A percentile compares a stretch with the other conserved stretches of the same genome.
phyloP scores from a whole-genome alignment of 192 early-diverging fungal species.

The Anaeromyces robustus region DNA sequence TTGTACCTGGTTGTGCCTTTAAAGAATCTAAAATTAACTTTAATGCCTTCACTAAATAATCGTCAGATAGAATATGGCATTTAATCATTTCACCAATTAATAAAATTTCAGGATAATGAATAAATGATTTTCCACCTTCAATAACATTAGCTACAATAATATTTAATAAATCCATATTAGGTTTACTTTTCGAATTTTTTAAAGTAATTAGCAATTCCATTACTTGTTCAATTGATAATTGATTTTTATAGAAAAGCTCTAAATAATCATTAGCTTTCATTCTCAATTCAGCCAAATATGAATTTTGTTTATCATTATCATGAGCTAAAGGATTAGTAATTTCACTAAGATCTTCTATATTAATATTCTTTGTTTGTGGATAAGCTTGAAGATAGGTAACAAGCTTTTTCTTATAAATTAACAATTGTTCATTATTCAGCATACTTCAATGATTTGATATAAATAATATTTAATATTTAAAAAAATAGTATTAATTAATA shows the following conservation, averaged over 20 bases:
- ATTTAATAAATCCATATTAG: background rate
- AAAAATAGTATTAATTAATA: too few relatives aligned
- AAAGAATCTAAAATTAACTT: constrained; percentile 79
- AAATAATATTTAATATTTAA: too few relatives aligned
- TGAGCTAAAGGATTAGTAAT: background rate
- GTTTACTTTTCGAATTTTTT: background rate
- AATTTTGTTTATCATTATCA: background rate
- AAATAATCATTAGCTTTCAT: background rate
- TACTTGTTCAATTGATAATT: background rate
- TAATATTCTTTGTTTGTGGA: background rate
- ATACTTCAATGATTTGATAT: background rate
- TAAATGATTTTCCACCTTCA: background rate
- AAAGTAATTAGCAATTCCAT: background rate
- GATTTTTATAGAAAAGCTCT: background rate
- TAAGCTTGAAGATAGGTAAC: background rate
- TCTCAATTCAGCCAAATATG: background rate
- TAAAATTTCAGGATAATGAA: background rate
- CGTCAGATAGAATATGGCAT: constrained; percentile 63
- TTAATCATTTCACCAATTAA: constrained; percentile 70
- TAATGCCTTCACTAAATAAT: constrained; percentile 64
- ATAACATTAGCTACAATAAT: background rate
- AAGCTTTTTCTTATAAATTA: background rate
- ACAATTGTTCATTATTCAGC: background rate
- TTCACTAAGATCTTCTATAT: background rate
- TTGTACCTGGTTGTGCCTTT: constrained; percentile 55